Evolutionary conservation across 768 basidiomycete species (phyloP).

Genomic region (Coprinellus micaceus): DNA sequence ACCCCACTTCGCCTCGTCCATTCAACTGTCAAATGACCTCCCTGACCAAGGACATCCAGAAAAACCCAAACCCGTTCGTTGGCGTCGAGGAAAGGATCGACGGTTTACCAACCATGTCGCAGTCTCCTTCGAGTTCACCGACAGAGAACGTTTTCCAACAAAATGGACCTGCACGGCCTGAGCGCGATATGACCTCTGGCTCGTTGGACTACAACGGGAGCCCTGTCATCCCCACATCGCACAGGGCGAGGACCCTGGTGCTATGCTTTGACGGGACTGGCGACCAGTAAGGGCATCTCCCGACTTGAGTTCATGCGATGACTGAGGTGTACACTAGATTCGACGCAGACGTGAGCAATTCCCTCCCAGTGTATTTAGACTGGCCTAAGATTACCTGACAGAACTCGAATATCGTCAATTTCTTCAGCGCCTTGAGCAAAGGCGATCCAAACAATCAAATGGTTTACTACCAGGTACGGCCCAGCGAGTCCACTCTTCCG

Average conservation of each 20-base stretch:
- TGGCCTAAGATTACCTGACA: slow-evolving; percentile 11
- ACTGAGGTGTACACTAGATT: slow-evolving; percentile 11
- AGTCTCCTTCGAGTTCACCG: too few relatives aligned
- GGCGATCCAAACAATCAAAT: slow-evolving; percentile 31
- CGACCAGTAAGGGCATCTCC: slow-evolving; percentile 35
- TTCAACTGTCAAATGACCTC: too few relatives aligned
- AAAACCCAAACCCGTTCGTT: too few relatives aligned
- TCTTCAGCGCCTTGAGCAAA: slow-evolving; percentile 35
- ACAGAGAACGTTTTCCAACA: too few relatives aligned
- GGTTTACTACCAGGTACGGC: slow-evolving; percentile 34
- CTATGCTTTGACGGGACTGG: slow-evolving; percentile 59
- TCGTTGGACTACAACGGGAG: too few relatives aligned
- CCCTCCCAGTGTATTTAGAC: neutral
- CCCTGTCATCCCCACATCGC: slow-evolving; percentile 10
- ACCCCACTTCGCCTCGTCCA: too few relatives aligned
- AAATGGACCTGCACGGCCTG: too few relatives aligned
- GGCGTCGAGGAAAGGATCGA: too few relatives aligned
- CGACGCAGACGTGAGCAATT: slow-evolving; percentile 15
- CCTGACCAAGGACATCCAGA: too few relatives aligned
- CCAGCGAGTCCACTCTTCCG: neutral
- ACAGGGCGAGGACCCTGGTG: slow-evolving; percentile 32
- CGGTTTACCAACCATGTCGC: too few relatives aligned
- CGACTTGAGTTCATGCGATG: neutral
- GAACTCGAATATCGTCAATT: slow-evolving; percentile 39
- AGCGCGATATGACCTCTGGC: too few relatives aligned